These are phyloP conservation scores for Alternaria sp. DNA, from an alignment of 2,329 filamentous ascomycete species.

Conservation along the genomic window DNA sequence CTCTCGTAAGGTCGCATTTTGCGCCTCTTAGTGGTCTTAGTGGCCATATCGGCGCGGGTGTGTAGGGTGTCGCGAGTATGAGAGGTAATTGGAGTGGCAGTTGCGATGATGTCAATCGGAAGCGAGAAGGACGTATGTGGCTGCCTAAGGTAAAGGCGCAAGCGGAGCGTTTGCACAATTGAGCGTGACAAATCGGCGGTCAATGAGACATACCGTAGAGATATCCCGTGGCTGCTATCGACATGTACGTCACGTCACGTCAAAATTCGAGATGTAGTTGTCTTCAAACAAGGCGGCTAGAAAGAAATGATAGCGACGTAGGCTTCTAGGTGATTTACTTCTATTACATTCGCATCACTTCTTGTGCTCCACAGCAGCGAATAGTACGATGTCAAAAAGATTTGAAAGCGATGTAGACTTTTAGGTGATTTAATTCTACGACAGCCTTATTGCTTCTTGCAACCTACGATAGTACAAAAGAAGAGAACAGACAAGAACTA, in stretches of 20 bases:
- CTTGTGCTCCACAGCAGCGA: neutral
- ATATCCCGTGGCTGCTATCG: neutral
- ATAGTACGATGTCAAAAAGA: neutral
- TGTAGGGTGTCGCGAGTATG: neutral
- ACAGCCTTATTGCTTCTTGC: neutral
- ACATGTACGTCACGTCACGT: neutral
- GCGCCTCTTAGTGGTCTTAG: neutral
- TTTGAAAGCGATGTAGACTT: neutral
- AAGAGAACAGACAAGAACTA: neutral
- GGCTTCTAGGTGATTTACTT: neutral
- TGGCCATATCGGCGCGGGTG: neutral
- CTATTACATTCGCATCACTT: neutral
- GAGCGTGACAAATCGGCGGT: neutral
- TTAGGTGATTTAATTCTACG: neutral
- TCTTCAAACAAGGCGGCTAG: neutral
- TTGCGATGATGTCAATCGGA: neutral
- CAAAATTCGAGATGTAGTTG: neutral
- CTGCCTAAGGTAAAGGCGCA: neutral
- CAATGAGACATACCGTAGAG: too few relatives aligned
- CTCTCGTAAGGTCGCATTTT: neutral
- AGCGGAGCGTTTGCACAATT: neutral
- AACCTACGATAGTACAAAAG: neutral
- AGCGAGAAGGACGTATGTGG: neutral
- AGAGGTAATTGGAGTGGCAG: neutral
- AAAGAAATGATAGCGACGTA: neutral